Evolutionary conservation across 805 yeast genomes (phyloP), one percentile per base, ranked within the genome.

Genomic region (Kodamaea jinghongensis): DNA sequence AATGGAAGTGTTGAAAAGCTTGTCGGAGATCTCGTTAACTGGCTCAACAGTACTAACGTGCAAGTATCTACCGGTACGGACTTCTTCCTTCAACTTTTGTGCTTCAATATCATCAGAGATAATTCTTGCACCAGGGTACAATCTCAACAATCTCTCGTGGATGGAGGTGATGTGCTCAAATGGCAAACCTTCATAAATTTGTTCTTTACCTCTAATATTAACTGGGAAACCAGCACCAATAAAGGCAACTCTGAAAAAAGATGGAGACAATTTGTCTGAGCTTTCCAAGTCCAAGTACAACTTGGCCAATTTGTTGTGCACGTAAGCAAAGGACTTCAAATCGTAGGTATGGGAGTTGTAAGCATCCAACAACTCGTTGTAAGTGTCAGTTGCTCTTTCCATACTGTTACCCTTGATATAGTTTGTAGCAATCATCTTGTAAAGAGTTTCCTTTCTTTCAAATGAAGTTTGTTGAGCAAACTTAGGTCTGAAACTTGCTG

Each of bases 101-200:
- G 86, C 84, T 44, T 80, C 82, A 6, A 70, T 70, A 49, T 79
- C 83, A 45, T 68, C 75, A 17, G 79, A 66, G 26, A 87, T 67
- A 38, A 87, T 77, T 41, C 82, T 75, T 1, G 95, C 86, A 36
- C 95, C 95, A 20, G 93, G 95, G 58, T 86, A 85, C 34, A 85
- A 61, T 52, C 80, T 76, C 50, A 82, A 72, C 44, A 89, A 65
- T 49, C 95, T 71, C 51, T 82, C 86, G 51, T 84, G 88, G 57
- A 88, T 84, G 3, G 91, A 81, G 2, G 89, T 79, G 43, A 88
- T 81, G 59, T 86, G 93, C 57, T 88, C 96, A 64, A 85, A 88
- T 22, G 95, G 88, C 38, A 79, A 70, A 4, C 96, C 96, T 62
- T 88, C 95, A 55, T 82, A 86, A 38, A 88, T 83, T 56, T 83